Evolutionary conservation across 306 rosid genomes (phyloP).

Genomic region (Cucurbita pepo): DNA sequence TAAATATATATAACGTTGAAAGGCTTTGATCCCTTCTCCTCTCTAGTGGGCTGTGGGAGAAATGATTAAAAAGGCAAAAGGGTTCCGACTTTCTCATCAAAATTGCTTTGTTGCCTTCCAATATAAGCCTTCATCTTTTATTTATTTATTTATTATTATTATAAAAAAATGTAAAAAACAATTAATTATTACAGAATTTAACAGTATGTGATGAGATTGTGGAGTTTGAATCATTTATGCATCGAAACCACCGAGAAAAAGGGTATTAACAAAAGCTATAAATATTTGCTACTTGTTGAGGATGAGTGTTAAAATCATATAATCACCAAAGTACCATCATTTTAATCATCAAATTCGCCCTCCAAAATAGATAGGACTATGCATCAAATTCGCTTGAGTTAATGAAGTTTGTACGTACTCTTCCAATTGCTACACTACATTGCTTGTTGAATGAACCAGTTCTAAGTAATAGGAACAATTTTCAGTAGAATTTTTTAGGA

Average conservation of each 20-base stretch:
- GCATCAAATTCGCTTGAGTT: too few relatives aligned
- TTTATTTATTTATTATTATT: too few relatives aligned
- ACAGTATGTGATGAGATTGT: not conserved
- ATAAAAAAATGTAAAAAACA: too few relatives aligned
- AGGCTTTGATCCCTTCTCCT: not conserved
- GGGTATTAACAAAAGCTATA: not conserved
- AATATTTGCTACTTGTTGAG: not conserved
- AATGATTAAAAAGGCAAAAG: constrained; percentile 6
- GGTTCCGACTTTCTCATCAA: constrained; percentile 1
- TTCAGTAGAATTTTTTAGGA: too few relatives aligned
- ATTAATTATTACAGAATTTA: not conserved
- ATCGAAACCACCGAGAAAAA: not conserved
- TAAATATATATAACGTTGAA: not conserved
- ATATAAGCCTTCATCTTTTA: not conserved
- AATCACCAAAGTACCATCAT: not conserved
- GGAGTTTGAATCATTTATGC: not conserved
- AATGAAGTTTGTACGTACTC: too few relatives aligned
- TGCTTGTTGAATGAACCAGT: too few relatives aligned
- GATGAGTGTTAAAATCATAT: not conserved
- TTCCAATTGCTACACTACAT: too few relatives aligned
- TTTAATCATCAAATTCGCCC: not conserved
- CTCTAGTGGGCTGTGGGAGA: not conserved
- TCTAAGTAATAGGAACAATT: too few relatives aligned
- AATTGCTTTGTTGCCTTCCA: not conserved
- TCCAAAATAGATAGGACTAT: too few relatives aligned